Evolutionary conservation across 352 stramenopile species (phyloP).

Genomic region (Sclerospora graminicola): DNA sequence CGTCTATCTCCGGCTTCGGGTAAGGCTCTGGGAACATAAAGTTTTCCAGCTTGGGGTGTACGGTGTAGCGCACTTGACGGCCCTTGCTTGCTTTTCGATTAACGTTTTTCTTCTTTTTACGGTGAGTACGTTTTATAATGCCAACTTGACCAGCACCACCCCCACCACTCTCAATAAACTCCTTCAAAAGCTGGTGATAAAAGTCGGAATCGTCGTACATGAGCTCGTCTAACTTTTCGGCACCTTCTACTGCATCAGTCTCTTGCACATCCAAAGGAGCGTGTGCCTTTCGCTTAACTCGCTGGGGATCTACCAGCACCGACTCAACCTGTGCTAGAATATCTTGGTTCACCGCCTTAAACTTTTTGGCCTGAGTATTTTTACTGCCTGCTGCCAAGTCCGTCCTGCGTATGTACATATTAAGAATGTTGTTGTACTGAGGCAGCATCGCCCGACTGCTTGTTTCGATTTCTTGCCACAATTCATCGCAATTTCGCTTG

Average conservation of each 20-base stretch:
- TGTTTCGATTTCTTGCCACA: conserved; percentile 39
- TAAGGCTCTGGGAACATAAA: conserved; percentile 87
- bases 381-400: conserved; percentile 40
- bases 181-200: conserved; percentile 84
- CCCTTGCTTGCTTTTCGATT: conserved; percentile 85
- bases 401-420: conserved; percentile 68
- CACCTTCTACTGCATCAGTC: conserved; percentile 20
- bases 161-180: conserved; percentile 77
- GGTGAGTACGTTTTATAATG: conserved; percentile 44
- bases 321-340: conserved; percentile 78
- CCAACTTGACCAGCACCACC: conserved; percentile 34
- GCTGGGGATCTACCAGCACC: conserved; percentile 69
- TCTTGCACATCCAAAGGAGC: conserved; percentile 34
- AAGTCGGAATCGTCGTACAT: conserved; percentile 86
- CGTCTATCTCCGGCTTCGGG: conserved; percentile 62
- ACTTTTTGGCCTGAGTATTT: conserved; percentile 69
- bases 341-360: conserved; percentile 84
- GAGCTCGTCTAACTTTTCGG: conserved; percentile 62
- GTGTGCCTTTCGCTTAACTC: conserved; percentile 79
- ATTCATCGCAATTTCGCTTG: conserved; percentile 42
- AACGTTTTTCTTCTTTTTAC: conserved; percentile 83
- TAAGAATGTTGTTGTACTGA: conserved; percentile 79
- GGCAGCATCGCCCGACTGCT: conserved; percentile 40
- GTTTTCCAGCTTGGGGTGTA: conserved; percentile 84
- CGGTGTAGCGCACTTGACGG: conserved; percentile 69